Percentiles rank a stretch among this genome's conserved stretches.
Conservation (phyloP, 2,329 filamentous ascomycete species). For the Colletotrichum graminicola region DNA sequence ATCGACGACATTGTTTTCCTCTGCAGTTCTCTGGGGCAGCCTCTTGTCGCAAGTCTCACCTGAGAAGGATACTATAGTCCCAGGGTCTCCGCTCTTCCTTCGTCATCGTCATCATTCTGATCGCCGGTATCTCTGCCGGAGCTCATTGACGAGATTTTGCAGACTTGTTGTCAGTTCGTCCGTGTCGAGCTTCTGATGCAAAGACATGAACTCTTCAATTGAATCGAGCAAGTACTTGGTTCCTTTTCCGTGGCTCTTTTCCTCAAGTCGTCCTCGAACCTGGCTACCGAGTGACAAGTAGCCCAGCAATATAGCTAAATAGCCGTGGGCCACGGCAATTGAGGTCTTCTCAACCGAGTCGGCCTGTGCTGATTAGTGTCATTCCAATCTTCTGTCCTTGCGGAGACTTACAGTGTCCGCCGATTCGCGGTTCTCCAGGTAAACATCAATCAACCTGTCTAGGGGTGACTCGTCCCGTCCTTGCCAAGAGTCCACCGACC, state of each 20-base stretch:
- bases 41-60: neutral
- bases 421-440: constrained; percentile 74
- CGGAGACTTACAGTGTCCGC: constrained; percentile 73
- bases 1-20: neutral
- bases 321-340: constrained; percentile 86
- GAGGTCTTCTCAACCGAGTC: constrained; percentile 81
- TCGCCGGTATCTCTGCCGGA: constrained; percentile 42
- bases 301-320: constrained; percentile 85
- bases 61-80: neutral
- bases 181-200: constrained; percentile 64
- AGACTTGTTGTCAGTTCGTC: constrained; percentile 51
- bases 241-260: constrained; percentile 57
- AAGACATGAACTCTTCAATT: constrained; percentile 66
- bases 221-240: constrained; percentile 62
- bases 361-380: constrained; percentile 59
- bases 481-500: constrained; percentile 48
- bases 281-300: constrained; percentile 76
- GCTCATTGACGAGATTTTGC: constrained; percentile 54
- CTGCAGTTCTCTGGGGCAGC: neutral
- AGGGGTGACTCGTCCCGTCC: constrained; percentile 61
- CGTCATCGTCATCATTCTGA: constrained; percentile 10
- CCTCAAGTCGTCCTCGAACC: constrained; percentile 58
- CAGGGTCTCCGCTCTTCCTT: neutral
- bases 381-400: neutral
- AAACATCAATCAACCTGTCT: constrained; percentile 72